Conservation (phyloP, 225 moss, liverwort and hornwort species). For the Sphagnum tenellum region DNA sequence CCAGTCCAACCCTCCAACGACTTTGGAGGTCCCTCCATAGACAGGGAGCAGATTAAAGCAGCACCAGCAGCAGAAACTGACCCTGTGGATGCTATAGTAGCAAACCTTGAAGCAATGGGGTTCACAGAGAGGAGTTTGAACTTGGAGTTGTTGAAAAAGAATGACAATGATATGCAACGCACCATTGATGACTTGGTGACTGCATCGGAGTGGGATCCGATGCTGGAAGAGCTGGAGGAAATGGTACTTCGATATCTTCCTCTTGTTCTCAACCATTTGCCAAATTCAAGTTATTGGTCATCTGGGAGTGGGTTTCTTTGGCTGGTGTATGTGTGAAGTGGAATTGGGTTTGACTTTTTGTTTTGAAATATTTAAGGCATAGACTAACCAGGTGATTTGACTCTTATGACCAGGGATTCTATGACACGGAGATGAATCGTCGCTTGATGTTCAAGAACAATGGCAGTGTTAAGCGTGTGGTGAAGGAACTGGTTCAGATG, state of each 20-base stretch:
- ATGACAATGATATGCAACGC: slow-evolving; percentile 58
- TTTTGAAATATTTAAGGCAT: too few species aligned
- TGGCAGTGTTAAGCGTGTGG: slow-evolving; percentile 90
- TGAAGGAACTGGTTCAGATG: slow-evolving; percentile 94
- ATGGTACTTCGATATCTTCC: slow-evolving; percentile 39
- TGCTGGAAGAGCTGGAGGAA: slow-evolving; percentile 86
- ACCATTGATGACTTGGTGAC: slow-evolving; percentile 71
- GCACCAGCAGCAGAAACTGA: slow-evolving; percentile 10
- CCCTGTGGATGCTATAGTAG: slow-evolving; percentile 20
- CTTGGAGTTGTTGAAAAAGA: slow-evolving; percentile 58
- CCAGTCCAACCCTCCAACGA: slow-evolving; percentile 9
- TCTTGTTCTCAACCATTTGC: too few species aligned
- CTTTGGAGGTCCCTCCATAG: neutral
- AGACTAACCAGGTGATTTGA: neutral
- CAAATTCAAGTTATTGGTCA: too few species aligned
- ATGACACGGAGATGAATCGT: slow-evolving; percentile 76
- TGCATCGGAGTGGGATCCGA: slow-evolving; percentile 88
- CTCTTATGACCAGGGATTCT: slow-evolving; percentile 50
- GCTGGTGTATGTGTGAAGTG: too few species aligned
- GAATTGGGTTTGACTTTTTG: too few species aligned
- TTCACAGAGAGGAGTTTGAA: slow-evolving; percentile 63
- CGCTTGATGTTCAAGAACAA: slow-evolving; percentile 98
- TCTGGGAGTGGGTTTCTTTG: too few species aligned
- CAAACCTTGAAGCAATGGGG: slow-evolving; percentile 69
- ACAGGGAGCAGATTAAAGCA: slow-evolving; percentile 9